Percentiles rank a stretch among this genome's conserved stretches.
phyloP scores from a whole-genome alignment of 2,329 filamentous ascomycete species.

The Stemphylium beticola region DNA sequence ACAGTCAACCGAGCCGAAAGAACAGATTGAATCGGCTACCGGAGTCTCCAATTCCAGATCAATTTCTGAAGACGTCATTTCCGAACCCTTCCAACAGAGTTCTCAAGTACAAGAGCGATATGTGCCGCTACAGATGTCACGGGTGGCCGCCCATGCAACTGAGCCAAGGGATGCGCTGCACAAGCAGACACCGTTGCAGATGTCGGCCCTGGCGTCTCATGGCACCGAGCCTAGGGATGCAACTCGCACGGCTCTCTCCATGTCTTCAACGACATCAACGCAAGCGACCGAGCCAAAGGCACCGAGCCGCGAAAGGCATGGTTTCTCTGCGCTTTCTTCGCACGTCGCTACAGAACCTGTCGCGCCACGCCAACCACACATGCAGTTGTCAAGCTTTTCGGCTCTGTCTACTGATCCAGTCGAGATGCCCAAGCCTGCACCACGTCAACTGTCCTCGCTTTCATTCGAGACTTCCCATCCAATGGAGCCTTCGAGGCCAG shows the following conservation, averaged over 20 bases:
- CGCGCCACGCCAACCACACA: conserved; percentile 16
- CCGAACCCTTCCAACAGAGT: neutral
- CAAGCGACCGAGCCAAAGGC: conserved; percentile 26
- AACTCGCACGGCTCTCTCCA: conserved; percentile 21
- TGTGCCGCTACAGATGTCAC: conserved; percentile 11
- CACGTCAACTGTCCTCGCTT: conserved; percentile 26
- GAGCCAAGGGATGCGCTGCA: conserved; percentile 20
- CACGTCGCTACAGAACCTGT: conserved; percentile 24
- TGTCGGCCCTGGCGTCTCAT: conserved; percentile 39
- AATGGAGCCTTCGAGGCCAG: conserved; percentile 16
- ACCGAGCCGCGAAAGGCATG: conserved; percentile 12
- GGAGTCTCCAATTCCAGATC: neutral
- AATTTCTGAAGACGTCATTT: neutral
- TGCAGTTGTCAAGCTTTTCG: conserved; percentile 31
- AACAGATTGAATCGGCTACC: conserved; percentile 4
- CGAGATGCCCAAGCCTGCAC: conserved; percentile 13
- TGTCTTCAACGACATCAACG: conserved; percentile 30
- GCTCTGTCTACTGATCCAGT: conserved; percentile 36
- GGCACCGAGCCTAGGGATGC: conserved; percentile 33
- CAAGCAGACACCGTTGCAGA: conserved; percentile 20
- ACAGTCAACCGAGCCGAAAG: conserved; percentile 34
- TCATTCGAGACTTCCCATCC: conserved; percentile 36
- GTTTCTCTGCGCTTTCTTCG: conserved; percentile 23
- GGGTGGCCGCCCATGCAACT: conserved; percentile 20
- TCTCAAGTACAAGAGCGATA: neutral